Evolutionary conservation across 306 rosid species (phyloP).

Genomic region (Castanea crenata): DNA sequence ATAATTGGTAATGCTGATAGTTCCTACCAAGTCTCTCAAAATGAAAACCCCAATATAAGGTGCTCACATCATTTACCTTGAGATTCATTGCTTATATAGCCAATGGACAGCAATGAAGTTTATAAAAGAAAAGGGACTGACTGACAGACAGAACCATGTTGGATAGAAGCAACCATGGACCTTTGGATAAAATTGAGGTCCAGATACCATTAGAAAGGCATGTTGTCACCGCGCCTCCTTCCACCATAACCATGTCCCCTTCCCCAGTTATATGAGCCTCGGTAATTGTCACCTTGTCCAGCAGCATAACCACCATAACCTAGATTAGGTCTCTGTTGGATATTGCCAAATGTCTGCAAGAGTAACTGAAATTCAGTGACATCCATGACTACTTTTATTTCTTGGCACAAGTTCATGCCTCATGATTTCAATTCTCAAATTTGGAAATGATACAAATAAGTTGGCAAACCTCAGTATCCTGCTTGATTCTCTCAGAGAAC

Average conservation of each 20-base stretch:
- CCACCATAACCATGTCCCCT: slow-evolving; percentile 52
- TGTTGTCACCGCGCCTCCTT: slow-evolving; percentile 43
- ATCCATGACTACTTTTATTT: slow-evolving; percentile 2
- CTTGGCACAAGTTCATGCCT: background rate
- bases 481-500: slow-evolving; percentile 48
- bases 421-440: slow-evolving; percentile 8
- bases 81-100: slow-evolving; percentile 15
- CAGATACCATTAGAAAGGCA: slow-evolving; percentile 33
- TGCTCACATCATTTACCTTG: slow-evolving; percentile 22
- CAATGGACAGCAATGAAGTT: slow-evolving; percentile 14
- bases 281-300: slow-evolving; percentile 44
- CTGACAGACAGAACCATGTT: slow-evolving; percentile 10
- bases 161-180: slow-evolving; percentile 3
- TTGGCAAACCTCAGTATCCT: slow-evolving; percentile 56
- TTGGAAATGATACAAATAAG: background rate
- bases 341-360: slow-evolving; percentile 60
- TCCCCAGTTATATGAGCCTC: slow-evolving; percentile 42
- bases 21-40: slow-evolving; percentile 8
- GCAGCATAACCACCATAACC: slow-evolving; percentile 41
- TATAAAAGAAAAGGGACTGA: slow-evolving; percentile 1
- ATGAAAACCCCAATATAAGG: background rate
- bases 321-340: slow-evolving; percentile 42
- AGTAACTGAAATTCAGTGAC: slow-evolving; percentile 1
- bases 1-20: slow-evolving; percentile 15
- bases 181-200: slow-evolving; percentile 3